Evolutionary conservation across 345 rosid genomes (phyloP).

Genomic region (Lepidium aucheri): DNA sequence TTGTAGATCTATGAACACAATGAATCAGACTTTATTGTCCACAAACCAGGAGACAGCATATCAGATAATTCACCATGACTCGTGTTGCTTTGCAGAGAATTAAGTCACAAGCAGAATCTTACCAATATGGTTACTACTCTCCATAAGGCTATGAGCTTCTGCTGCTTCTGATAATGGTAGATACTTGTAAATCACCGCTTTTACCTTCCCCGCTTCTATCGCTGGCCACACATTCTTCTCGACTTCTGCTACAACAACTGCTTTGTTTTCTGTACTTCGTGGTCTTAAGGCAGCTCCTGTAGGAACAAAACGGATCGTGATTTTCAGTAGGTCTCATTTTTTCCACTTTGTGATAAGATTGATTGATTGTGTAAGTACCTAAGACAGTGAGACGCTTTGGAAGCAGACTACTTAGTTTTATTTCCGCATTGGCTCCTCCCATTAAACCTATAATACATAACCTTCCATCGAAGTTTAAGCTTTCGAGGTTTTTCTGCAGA

Average conservation of each 20-base stretch:
- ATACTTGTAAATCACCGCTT: constrained; percentile 51
- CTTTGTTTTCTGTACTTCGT: constrained; percentile 67
- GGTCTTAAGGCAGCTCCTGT: constrained; percentile 74
- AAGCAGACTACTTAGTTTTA: constrained; percentile 45
- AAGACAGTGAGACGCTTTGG: constrained; percentile 80
- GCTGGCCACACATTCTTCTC: constrained; percentile 86
- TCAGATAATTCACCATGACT: not conserved
- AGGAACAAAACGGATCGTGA: not conserved
- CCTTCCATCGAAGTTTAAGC: constrained; percentile 79
- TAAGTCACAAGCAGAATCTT: constrained; percentile 65
- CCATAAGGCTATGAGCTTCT: constrained; percentile 68
- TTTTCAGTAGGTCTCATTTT: not conserved
- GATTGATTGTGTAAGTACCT: constrained; percentile 37
- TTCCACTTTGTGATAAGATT: not conserved
- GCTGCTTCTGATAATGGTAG: constrained; percentile 55
- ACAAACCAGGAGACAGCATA: no score
- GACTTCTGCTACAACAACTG: constrained; percentile 57
- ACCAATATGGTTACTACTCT: constrained; percentile 70
- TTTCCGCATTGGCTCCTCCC: constrained; percentile 60
- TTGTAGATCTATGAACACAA: not conserved
- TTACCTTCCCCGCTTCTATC: constrained; percentile 58
- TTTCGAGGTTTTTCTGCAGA: constrained; percentile 64
- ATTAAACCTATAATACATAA: constrained; percentile 67
- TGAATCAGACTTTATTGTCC: not conserved
- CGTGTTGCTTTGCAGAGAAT: not conserved